Base-by-base conservation (phyloP, 2,329 filamentous ascomycete genomes). In the Sarocladiaceae sp. region DNA sequence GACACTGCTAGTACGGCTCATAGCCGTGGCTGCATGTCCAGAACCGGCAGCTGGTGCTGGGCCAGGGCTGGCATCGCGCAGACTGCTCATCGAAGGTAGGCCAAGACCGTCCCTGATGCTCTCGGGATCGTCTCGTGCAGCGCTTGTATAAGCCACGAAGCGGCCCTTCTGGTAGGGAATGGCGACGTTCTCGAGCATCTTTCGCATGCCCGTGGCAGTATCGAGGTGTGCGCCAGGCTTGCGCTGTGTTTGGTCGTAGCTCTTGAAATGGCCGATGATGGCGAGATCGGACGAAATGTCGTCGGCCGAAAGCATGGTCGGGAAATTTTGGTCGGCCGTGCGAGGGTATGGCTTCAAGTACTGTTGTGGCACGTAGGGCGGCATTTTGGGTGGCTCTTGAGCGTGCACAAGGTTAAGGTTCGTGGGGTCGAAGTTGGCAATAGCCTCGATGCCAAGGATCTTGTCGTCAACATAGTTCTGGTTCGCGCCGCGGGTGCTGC, bases 301-400 rank as follows among this genome's bases (percentile, higher is more conserved):
- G 33, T 82, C 77, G 5, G 69, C 61, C 12, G 73, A 71, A 22
- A 83, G 66, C 15, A 73, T 67, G 1, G 73, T 71, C 1, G 80
- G 79, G 28, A 77, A 79, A 62, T 82, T 83, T 55, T 78, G 77
- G 54, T 83, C 80, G 12, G 73, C 69, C 44, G 74, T 72, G 53
- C 77, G 72, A 40, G 76, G 71, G 54, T 80, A 79, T 13, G 77
- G 74, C 69, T 82, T 83, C 54, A 80, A 77, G 56, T 83, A 83
- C 51, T 79, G 79, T 51, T 76, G 75, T 36, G 79, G 78, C 36
- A 80, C 76, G 8, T 76, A 71, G 0, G 79, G 77, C 10, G 80
- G 80, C 63, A 84, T 75, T 67, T 79, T 82, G 49, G 80, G 72
- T 8, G 69, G 78, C 60, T 83, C 80, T 28, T 76, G 73, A 3